These are phyloP conservation scores for Jackrogersella multiformis DNA, from an alignment of 495 filamentous ascomycete species.

Conservation along the genomic window DNA sequence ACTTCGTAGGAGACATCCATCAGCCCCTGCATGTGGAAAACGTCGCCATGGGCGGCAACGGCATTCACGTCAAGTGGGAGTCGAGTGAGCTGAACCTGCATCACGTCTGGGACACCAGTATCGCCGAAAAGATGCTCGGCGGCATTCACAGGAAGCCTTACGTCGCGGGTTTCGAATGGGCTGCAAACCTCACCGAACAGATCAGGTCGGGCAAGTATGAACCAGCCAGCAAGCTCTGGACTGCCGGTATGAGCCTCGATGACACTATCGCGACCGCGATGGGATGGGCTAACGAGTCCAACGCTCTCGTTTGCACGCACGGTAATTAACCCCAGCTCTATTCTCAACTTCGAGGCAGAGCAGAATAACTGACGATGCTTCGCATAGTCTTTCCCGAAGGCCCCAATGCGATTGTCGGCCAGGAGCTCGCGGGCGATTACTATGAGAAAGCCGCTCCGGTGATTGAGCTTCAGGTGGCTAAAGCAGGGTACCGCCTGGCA, in stretches of 20 bases:
- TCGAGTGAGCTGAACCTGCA: constrained; percentile 62
- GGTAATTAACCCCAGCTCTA: constrained; percentile 41
- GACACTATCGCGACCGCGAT: constrained; percentile 62
- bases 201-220: constrained; percentile 64
- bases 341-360: neutral
- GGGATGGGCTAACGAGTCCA: constrained; percentile 69
- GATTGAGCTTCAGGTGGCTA: constrained; percentile 77
- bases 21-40: constrained; percentile 72
- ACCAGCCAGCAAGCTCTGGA: constrained; percentile 54
- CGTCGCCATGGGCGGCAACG: constrained; percentile 67
- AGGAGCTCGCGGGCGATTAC: constrained; percentile 70
- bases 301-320: constrained; percentile 66
- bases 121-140: constrained; percentile 67
- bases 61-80: constrained; percentile 65
- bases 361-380: constrained; percentile 15
- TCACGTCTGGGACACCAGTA: constrained; percentile 69
- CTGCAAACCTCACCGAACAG: constrained; percentile 56
- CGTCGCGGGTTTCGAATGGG: constrained; percentile 60
- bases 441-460: constrained; percentile 68
- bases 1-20: constrained; percentile 73
- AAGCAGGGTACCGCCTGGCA: constrained; percentile 74
- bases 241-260: constrained; percentile 58
- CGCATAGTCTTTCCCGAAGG: constrained; percentile 64
- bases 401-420: constrained; percentile 58
- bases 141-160: constrained; percentile 55